These are phyloP conservation scores for Boehmeria nivea DNA, from an alignment of 306 rosid genomes.

Conservation along the genomic window DNA sequence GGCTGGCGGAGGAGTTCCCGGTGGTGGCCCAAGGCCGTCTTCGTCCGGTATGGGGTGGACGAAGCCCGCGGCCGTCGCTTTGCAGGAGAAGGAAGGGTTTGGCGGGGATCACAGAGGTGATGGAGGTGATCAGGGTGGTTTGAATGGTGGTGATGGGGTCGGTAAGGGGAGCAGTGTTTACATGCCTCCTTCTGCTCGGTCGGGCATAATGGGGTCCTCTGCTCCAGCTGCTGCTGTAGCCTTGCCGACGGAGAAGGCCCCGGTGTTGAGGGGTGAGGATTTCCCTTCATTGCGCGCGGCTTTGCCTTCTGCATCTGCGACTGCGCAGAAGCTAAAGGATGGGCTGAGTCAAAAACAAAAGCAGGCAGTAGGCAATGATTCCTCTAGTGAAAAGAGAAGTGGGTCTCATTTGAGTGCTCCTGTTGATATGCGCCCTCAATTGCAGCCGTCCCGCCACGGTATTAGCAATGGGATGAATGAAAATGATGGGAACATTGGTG, in stretches of 20 bases:
- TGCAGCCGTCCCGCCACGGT: slow-evolving; percentile 25
- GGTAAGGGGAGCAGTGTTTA: slow-evolving; percentile 42
- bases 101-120: slow-evolving; percentile 39
- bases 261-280: slow-evolving; percentile 86
- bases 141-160: slow-evolving; percentile 32
- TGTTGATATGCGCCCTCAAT: slow-evolving; percentile 38
- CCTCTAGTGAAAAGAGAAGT: slow-evolving; percentile 40
- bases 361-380: slow-evolving; percentile 30
- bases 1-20: slow-evolving; percentile 53
- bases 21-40: slow-evolving; percentile 62
- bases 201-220: slow-evolving; percentile 28
- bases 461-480: slow-evolving; percentile 25
- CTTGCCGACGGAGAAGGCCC: slow-evolving; percentile 30
- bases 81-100: slow-evolving; percentile 45
- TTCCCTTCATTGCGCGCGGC: slow-evolving; percentile 87
- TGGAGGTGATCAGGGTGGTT: slow-evolving; percentile 33
- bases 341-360: slow-evolving; percentile 46
- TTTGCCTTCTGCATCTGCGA: slow-evolving; percentile 41
- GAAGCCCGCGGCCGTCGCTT: slow-evolving; percentile 43
- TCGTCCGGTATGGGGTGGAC: slow-evolving; percentile 94
- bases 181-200: slow-evolving; percentile 63
- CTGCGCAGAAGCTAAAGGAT: slow-evolving; percentile 62
- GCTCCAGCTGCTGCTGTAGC: slow-evolving; percentile 24
- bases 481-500: slow-evolving; percentile 25
- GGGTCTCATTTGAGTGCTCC: slow-evolving; percentile 24